These are phyloP conservation scores for Malania oleifera DNA, from an alignment of 164 flowering plant species.

Conservation along the genomic window DNA sequence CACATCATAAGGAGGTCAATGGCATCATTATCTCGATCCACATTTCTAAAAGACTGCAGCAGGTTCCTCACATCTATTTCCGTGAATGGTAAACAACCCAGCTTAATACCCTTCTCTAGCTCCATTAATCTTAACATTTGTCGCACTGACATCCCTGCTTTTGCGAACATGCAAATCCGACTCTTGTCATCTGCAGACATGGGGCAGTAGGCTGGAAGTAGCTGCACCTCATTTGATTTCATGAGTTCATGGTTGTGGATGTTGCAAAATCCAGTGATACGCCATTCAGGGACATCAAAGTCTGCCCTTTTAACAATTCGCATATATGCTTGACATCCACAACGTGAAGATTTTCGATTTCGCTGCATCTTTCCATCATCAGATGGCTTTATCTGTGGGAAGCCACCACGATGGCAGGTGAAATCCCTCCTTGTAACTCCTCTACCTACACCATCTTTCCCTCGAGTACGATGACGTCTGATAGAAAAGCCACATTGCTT, in stretches of 20 bases:
- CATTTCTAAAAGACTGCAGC: constrained; percentile 63
- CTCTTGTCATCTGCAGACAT: constrained; percentile 72
- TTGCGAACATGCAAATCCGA: constrained; percentile 77
- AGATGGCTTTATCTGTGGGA: constrained; percentile 63
- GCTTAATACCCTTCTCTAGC: constrained; percentile 71
- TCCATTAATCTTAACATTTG: constrained; percentile 82
- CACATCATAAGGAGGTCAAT: constrained; percentile 71
- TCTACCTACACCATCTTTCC: constrained; percentile 78
- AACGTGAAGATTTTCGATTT: constrained; percentile 75
- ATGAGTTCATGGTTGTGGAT: constrained; percentile 76
- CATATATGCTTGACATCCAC: constrained; percentile 85
- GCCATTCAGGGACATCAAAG: constrained; percentile 84
- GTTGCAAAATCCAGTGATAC: constrained; percentile 72
- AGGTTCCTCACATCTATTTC: constrained; percentile 78
- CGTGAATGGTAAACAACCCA: constrained; percentile 71
- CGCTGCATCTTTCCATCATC: constrained; percentile 74
- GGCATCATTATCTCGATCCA: constrained; percentile 61
- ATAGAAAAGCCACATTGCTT: constrained; percentile 87
- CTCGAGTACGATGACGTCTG: constrained; percentile 79
- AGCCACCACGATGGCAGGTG: constrained; percentile 82
- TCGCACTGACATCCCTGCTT: constrained; percentile 80
- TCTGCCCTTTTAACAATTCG: constrained; percentile 73
- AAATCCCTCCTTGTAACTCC: constrained; percentile 85
- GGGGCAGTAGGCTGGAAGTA: constrained; percentile 59
- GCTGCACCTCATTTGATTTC: constrained; percentile 46